These are phyloP conservation scores for Annona cherimola DNA, from an alignment of 164 flowering plant species.

Conservation along the genomic window DNA sequence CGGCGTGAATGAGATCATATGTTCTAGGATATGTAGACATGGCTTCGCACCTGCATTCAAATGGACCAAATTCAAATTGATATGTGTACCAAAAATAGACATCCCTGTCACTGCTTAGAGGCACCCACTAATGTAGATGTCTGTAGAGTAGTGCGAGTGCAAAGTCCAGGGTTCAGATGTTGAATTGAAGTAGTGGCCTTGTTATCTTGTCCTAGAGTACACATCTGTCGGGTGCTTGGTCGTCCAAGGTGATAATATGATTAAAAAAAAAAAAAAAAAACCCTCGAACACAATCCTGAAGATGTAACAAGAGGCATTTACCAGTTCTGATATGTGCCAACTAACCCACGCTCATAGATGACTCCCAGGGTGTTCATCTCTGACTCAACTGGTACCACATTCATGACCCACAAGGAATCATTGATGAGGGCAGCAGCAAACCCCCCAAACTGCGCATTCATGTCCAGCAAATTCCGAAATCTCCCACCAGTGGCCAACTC, in stretches of 20 bases:
- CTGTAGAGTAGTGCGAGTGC: too few relatives aligned
- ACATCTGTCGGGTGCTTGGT: too few relatives aligned
- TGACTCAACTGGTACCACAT: conserved; percentile 64
- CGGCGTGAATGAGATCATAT: conserved; percentile 65
- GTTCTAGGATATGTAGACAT: conserved; percentile 91
- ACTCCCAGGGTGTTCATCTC: conserved; percentile 60
- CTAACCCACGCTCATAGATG: conserved; percentile 73
- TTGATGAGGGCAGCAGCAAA: conserved; percentile 78
- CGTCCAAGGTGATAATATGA: too few relatives aligned
- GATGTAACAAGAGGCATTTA: conserved; percentile 22
- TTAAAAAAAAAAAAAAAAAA: too few relatives aligned
- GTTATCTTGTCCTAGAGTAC: too few relatives aligned
- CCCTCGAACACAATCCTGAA: not conserved
- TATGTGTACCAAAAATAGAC: too few relatives aligned
- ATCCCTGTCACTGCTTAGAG: too few relatives aligned
- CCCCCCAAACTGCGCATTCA: conserved; percentile 91
- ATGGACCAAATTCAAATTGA: conserved; percentile 2
- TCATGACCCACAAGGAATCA: conserved; percentile 94
- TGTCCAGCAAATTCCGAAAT: conserved; percentile 81
- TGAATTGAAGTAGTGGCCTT: too few relatives aligned
- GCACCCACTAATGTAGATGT: too few relatives aligned
- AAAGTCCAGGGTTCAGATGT: too few relatives aligned
- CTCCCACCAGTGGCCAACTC: conserved; percentile 63
- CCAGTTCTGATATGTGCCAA: conserved; percentile 90
- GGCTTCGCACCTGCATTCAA: conserved; percentile 67